Evolutionary conservation across 345 rosid genomes (phyloP), one percentile per base, ranked within the genome.

Genomic region (Leavenworthia alabamica): DNA sequence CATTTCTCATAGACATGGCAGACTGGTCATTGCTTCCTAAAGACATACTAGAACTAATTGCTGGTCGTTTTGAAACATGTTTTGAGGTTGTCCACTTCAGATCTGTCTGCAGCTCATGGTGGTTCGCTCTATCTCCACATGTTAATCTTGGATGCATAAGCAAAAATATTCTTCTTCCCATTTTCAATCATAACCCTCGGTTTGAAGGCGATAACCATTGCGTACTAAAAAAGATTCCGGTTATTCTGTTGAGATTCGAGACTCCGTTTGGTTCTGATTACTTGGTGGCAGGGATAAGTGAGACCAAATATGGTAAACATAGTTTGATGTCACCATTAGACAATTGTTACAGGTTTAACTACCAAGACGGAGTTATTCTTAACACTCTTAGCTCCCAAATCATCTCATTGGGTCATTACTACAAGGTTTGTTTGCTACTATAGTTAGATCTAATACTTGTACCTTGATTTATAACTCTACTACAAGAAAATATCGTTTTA

Each of bases 341-440:
- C 2, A 1, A 1, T 29, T 0, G 5, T 1, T 33, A 0, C 4
- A 0, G 0, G 0, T 35, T 1, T 35, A 35, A n/a, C 35, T 22
- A 36, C 9, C 9, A 9, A 28, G 32, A 28, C 22, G 44, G 31
- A 3, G 5, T 11, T 6, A n/a, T 1, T 35, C 44, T 55, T 0
- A 42, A 58, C 51, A 42, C 51, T 58, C 51, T 28, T 28, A 17
- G 63, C 40, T 28, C 29, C 28, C 63, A 58, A 43, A 58, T 58
- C 51, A 43, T 58, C 3, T 13, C 16, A 1, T 58, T 43, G 63
- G 63, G 19, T 58, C n/a, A 58, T 29, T 12, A 1, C 51, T 58
- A 28, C 63, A 11, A 7, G 63, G 63, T 58, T 27, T 0, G 16
- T 28, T 58, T n/a, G n/a, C n/a, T n/a, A n/a, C n/a, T n/a, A n/a